Conservation (phyloP, 2,329 filamentous ascomycete genomes). For the Chaetomiaceae sp. region DNA sequence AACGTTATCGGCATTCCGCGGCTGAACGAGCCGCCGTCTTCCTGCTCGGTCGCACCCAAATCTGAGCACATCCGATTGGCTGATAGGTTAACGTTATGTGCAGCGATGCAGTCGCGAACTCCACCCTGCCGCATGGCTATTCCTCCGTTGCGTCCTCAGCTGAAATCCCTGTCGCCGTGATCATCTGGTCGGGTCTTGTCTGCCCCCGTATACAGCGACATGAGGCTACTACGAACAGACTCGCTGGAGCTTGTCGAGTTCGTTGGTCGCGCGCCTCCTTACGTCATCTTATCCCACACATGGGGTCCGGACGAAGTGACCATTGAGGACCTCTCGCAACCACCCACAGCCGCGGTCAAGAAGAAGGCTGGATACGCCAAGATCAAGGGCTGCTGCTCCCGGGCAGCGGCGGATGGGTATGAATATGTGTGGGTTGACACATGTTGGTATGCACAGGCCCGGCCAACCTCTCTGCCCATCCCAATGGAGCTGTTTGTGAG, state of each 20-base stretch:
- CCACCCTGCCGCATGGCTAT: no score
- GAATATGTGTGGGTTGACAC: background rate
- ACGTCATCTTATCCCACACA: conserved; percentile 8
- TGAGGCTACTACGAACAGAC: conserved; percentile 15
- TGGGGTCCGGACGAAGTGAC: conserved; percentile 15
- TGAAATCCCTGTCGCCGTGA: no score
- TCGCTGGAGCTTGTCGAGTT: conserved; percentile 15
- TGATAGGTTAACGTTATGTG: no score
- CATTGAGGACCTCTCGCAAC: conserved; percentile 8
- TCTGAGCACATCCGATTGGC: no score
- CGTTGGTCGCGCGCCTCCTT: conserved; percentile 1
- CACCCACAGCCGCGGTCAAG: conserved; percentile 6
- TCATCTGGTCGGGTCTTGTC: no score
- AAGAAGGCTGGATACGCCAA: conserved; percentile 13
- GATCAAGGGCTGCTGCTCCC: conserved; percentile 9
- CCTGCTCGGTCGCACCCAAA: no score
- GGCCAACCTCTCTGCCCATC: no score
- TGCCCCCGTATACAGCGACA: background rate
- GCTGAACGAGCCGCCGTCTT: no score
- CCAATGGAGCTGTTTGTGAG: no score
- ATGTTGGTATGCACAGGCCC: background rate
- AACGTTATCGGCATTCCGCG: no score
- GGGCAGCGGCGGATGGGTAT: conserved; percentile 1
- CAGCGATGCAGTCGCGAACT: no score
- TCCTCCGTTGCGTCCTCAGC: no score